A percentile compares a stretch with the other conserved stretches of the same genome.
phyloP scores from a whole-genome alignment of 2,329 filamentous ascomycete species.

The Penicillium sp. region DNA sequence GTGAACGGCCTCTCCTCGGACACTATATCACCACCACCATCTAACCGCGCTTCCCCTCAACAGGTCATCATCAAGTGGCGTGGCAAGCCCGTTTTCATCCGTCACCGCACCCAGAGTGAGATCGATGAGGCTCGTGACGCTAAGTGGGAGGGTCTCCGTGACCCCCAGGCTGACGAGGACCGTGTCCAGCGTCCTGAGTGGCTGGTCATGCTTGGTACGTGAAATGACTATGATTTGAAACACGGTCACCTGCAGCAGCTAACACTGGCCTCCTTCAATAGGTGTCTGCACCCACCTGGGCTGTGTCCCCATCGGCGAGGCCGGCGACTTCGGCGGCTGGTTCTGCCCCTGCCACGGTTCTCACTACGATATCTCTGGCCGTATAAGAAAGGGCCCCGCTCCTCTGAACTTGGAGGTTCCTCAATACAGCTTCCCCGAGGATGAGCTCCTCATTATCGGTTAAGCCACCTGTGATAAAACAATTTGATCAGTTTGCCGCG shows the following conservation, averaged over 20 bases:
- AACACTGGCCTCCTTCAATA: conserved; percentile 34
- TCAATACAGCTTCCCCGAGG: conserved; percentile 86
- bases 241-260: background rate
- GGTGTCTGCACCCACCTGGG: conserved; percentile 98
- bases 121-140: conserved; percentile 92
- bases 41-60: conserved; percentile 18
- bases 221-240: background rate
- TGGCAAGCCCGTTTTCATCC: conserved; percentile 99
- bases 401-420: conserved; percentile 97
- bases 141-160: conserved; percentile 78
- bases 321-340: conserved; percentile 97
- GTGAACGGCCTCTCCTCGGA: conserved; percentile 37
- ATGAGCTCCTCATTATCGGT: conserved; percentile 86
- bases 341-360: conserved; percentile 99
- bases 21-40: conserved; percentile 3
- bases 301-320: conserved; percentile 98
- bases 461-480: conserved; percentile 51
- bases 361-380: conserved; percentile 99
- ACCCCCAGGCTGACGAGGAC: conserved; percentile 85
- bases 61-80: conserved; percentile 99
- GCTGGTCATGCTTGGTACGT: conserved; percentile 92
- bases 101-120: conserved; percentile 89
- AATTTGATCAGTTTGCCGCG: background rate
- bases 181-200: conserved; percentile 98
- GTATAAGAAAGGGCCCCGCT: conserved; percentile 94